phyloP scores from a whole-genome alignment of 352 stramenopile species.

The Globisporangium spiculum region DNA sequence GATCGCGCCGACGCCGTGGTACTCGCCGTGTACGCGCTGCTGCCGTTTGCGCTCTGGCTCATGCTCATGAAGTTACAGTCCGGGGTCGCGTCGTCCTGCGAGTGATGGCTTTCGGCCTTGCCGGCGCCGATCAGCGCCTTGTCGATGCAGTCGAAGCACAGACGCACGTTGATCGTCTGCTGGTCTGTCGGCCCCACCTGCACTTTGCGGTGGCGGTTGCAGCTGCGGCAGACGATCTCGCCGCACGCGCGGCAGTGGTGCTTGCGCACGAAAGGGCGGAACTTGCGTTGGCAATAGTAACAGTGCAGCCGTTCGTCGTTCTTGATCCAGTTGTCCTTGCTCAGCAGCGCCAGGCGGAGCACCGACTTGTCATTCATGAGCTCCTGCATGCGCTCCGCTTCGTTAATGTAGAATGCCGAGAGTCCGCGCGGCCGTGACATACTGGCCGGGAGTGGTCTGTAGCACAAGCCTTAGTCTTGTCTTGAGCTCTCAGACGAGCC shows the following conservation, averaged over 20 bases:
- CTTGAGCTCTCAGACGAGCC: not conserved
- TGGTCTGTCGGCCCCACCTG: conserved; percentile 30
- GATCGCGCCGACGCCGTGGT: conserved; percentile 25
- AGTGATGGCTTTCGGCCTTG: conserved; percentile 15
- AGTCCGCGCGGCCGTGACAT: conserved; percentile 37
- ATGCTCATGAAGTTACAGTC: conserved; percentile 19
- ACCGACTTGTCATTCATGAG: conserved; percentile 61
- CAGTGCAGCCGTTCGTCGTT: conserved; percentile 65
- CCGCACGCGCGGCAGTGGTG: conserved; percentile 81
- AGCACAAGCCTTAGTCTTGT: not conserved
- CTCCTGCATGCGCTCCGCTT: conserved; percentile 49
- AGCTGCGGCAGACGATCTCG: conserved; percentile 75
- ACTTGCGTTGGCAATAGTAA: conserved; percentile 78
- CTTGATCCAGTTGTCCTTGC: conserved; percentile 76
- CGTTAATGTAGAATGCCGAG: conserved; percentile 47
- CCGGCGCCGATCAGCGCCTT: conserved; percentile 45
- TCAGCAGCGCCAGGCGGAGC: conserved; percentile 43
- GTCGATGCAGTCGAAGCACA: conserved; percentile 83
- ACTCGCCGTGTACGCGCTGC: conserved; percentile 35
- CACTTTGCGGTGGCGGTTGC: conserved; percentile 62
- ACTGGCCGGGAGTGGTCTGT: not conserved
- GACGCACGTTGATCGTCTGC: conserved; percentile 34
- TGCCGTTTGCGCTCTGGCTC: conserved; percentile 17
- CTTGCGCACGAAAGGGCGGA: conserved; percentile 71
- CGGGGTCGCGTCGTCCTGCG: conserved; percentile 13